These are phyloP conservation scores for Pistacia integerrima DNA, from an alignment of 345 rosid species.

Conservation along the genomic window DNA sequence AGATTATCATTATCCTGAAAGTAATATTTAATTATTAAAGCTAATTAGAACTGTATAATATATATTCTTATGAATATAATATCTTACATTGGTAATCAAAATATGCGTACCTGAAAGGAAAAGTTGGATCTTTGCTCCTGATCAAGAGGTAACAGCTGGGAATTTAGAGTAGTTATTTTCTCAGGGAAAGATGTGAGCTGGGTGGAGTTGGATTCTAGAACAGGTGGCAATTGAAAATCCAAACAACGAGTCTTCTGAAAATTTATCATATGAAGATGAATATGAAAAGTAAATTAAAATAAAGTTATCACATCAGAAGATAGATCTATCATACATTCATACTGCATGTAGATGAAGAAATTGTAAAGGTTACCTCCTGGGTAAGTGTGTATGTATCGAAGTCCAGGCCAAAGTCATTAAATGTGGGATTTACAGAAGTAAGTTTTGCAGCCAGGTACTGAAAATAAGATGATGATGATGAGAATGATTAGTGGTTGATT, in stretches of 20 bases:
- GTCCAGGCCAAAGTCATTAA: background rate
- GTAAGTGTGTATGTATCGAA: background rate
- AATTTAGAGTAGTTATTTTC: background rate
- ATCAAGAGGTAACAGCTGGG: background rate
- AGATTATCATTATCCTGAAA: background rate
- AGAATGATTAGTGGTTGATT: background rate
- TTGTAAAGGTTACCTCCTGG: constrained; percentile 11
- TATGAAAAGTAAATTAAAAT: background rate
- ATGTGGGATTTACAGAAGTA: background rate
- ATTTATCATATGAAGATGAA: no score
- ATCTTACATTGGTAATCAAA: background rate
- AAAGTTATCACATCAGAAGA: background rate
- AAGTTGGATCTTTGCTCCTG: background rate
- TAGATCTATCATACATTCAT: no score
- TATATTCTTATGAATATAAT: no score
- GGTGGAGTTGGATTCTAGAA: constrained; percentile 3
- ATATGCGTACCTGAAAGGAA: no score
- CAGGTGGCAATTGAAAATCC: background rate
- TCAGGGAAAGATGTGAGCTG: background rate
- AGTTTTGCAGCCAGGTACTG: constrained; percentile 25
- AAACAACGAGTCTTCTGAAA: background rate
- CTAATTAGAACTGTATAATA: no score
- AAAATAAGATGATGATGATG: background rate
- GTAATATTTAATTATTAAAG: no score
- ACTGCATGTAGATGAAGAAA: no score